Percentiles rank a stretch among this genome's conserved stretches.
phyloP scores from a whole-genome alignment of 106 monocot genomes.

The Ottelia alismoides region DNA sequence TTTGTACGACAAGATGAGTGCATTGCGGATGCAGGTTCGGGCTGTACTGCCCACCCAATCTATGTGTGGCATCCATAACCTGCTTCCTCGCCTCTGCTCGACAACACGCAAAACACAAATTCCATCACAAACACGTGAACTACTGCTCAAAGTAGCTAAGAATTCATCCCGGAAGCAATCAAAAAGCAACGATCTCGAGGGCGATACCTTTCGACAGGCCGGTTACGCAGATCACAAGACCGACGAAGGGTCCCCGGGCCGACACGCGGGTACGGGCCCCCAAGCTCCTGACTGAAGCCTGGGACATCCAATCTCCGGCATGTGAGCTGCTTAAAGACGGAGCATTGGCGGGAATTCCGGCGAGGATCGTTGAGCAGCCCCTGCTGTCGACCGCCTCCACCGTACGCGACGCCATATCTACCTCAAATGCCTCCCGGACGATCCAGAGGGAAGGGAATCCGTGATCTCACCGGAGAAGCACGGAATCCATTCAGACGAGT shows the following conservation, averaged over 20 bases:
- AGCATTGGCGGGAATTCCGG: slow-evolving; percentile 11
- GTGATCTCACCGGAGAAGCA: too few relatives aligned
- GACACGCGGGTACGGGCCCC: slow-evolving; percentile 2
- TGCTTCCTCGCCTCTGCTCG: slow-evolving; percentile 93
- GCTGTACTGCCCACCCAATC: slow-evolving; percentile 88
- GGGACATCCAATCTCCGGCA: slow-evolving; percentile 20
- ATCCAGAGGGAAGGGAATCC: too few relatives aligned
- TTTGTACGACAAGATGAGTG: slow-evolving; percentile 96
- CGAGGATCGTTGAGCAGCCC: slow-evolving; percentile 70
- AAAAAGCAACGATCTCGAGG: background rate
- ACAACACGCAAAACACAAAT: slow-evolving; percentile 5
- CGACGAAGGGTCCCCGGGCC: slow-evolving; percentile 41
- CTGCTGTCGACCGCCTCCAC: slow-evolving; percentile 65
- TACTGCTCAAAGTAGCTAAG: too few relatives aligned
- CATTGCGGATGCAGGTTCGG: slow-evolving; percentile 82
- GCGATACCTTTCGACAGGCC: slow-evolving; percentile 89
- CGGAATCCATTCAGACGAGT: too few relatives aligned
- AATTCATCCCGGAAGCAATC: background rate
- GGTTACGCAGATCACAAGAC: slow-evolving; percentile 83
- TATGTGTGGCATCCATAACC: slow-evolving; percentile 77
- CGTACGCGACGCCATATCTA: too few relatives aligned
- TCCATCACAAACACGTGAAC: background rate
- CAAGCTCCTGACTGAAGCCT: slow-evolving; percentile 19
- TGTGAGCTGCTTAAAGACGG: slow-evolving; percentile 15
- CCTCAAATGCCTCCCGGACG: too few relatives aligned